Evolutionary conservation across 352 stramenopile species (phyloP).

Genomic region (Albugo candida): DNA sequence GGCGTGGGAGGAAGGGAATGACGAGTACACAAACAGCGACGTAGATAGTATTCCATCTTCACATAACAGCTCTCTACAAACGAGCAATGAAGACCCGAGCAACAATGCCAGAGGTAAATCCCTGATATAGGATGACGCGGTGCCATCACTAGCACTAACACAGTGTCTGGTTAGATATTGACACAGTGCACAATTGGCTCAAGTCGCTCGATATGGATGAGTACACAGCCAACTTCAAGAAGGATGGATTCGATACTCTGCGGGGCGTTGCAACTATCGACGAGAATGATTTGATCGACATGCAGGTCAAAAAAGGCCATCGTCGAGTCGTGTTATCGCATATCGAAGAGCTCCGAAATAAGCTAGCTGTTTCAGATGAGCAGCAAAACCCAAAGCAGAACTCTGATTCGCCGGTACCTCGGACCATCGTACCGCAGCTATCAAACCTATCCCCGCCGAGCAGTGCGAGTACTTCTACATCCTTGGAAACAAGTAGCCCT

Average conservation of each 20-base stretch:
- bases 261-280: conserved; percentile 71
- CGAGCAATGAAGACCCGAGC: no score
- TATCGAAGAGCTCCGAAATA: conserved; percentile 63
- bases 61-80: no score
- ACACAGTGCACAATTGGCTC: conserved; percentile 66
- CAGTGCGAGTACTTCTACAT: background rate
- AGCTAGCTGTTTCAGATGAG: conserved; percentile 45
- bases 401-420: conserved; percentile 45
- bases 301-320: conserved; percentile 79
- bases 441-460: conserved; percentile 28
- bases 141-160: no score
- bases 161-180: conserved; percentile 25
- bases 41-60: background rate
- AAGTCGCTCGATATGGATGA: conserved; percentile 77
- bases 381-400: conserved; percentile 31
- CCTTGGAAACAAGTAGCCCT: no score
- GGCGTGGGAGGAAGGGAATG: conserved; percentile 75
- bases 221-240: conserved; percentile 75
- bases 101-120: no score
- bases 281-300: conserved; percentile 74
- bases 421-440: conserved; percentile 46
- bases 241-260: conserved; percentile 74
- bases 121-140: no score
- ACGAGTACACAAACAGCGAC: conserved; percentile 41
- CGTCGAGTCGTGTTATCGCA: conserved; percentile 65